Conservation (phyloP, 1,284 basidiomycete species). For the Ceratobasidium sp. region DNA sequence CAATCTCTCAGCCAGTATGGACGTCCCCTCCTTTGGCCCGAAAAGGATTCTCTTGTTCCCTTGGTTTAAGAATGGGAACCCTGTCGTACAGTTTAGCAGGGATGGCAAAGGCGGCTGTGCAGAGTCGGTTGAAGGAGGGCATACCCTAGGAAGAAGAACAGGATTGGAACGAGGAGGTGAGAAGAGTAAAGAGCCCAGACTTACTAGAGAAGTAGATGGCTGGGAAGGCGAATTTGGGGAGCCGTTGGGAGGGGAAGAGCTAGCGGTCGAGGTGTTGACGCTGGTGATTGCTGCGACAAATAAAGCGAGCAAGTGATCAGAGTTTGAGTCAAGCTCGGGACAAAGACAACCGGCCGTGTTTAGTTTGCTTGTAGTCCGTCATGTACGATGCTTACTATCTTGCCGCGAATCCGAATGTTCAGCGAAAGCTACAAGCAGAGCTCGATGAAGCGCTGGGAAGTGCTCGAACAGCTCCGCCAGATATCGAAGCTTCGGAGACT, state of each 20-base stretch:
- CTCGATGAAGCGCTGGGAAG: slow-evolving; percentile 68
- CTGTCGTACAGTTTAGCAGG: slow-evolving; percentile 81
- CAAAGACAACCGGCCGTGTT: not conserved
- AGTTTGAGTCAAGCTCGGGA: slow-evolving; percentile 8
- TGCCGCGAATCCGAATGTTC: slow-evolving; percentile 72
- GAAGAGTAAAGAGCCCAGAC: slow-evolving; percentile 72
- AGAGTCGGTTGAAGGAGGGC: slow-evolving; percentile 70
- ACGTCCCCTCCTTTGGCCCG: slow-evolving; percentile 80
- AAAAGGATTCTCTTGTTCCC: slow-evolving; percentile 60
- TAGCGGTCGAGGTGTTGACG: slow-evolving; percentile 88
- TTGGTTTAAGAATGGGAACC: slow-evolving; percentile 79
- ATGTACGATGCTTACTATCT: slow-evolving; percentile 86
- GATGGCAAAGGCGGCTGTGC: slow-evolving; percentile 84
- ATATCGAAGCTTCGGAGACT: slow-evolving; percentile 64
- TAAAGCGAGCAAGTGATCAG: slow-evolving; percentile 81
- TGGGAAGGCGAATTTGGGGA: slow-evolving; percentile 82
- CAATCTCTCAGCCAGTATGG: slow-evolving; percentile 88
- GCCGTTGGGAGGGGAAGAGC: slow-evolving; percentile 80
- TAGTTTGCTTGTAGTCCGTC: slow-evolving; percentile 67
- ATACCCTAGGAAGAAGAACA: slow-evolving; percentile 2
- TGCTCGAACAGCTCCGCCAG: slow-evolving; percentile 53
- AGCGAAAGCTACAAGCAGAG: slow-evolving; percentile 81
- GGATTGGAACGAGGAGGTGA: slow-evolving; percentile 61
- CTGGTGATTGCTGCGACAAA: slow-evolving; percentile 88
- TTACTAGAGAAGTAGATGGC: slow-evolving; percentile 83